Conservation (phyloP, 768 basidiomycete species). For the Termitomyces sp. region DNA sequence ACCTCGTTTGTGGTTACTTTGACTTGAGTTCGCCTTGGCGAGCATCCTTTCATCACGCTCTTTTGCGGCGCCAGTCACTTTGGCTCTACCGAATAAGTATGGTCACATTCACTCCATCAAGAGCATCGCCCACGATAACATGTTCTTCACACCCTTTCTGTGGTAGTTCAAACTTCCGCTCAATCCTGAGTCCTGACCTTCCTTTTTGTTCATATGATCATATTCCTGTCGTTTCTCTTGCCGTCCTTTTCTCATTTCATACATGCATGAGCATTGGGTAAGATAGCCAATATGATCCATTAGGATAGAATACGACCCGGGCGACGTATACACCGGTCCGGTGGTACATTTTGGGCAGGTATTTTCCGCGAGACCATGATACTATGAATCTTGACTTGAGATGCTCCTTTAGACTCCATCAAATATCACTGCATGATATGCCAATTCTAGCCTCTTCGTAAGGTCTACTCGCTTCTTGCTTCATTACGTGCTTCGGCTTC, state of each 20-base stretch:
- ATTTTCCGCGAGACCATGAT: slow-evolving; percentile 1
- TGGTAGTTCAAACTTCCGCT: no score
- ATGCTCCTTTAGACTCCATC: background rate
- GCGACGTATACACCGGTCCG: background rate
- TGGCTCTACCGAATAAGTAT: background rate
- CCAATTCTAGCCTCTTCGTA: no score
- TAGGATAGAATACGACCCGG: no score
- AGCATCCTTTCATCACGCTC: background rate
- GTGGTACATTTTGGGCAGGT: background rate
- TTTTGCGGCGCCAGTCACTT: background rate
- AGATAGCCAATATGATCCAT: background rate
- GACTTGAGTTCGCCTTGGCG: background rate
- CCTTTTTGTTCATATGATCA: background rate
- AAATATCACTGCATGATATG: background rate
- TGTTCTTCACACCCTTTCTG: background rate
- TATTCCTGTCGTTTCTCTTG: background rate
- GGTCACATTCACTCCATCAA: background rate
- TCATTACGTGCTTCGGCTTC: background rate
- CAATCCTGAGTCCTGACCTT: background rate
- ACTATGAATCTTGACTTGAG: background rate
- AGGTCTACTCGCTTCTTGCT: background rate
- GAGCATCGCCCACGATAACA: background rate
- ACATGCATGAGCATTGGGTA: no score
- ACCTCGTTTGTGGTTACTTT: background rate
- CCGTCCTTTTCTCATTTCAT: background rate